Evolutionary conservation across 768 basidiomycete genomes (phyloP), one percentile per base, ranked within the genome.

Genomic region (Rhizopogon vulgaris): DNA sequence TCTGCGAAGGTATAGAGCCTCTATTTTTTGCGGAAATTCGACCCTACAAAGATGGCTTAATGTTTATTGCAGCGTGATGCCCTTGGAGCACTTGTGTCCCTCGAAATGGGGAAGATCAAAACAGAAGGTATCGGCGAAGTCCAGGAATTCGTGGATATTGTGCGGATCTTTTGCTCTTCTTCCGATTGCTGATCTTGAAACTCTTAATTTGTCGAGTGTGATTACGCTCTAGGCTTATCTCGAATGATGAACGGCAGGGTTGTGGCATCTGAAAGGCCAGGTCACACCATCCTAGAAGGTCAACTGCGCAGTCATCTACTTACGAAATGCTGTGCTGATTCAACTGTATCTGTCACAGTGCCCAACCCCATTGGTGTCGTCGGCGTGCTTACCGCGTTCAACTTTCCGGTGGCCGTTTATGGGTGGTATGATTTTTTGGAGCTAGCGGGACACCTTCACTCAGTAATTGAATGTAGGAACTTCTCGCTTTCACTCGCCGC

Each of bases 401-500:
- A 98, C 68, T 98, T 97, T 65, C 95, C 95, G 9, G 84, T 91
- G 39, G 93, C 93, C 32, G 91, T 94, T 40, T 92, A 90, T 67
- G 91, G 91, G 57, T 94, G 91, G 90, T 86, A 68, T 38, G 73
- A 60, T 37, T 54, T 38, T 34, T 25, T 39, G 51, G 15, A 12
- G 11, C 4, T 45, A 5, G 17, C 18, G 4, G 28, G 12, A 22
- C 12, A 22, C 18, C 30, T 30, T 15, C 7, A 45, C 43, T 45
- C 3, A 45, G 18, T 45, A 32, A 45, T 45, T 15, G 18, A 32
- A 45, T 32, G 18, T 61, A 93, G 94, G 94, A 97, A 97, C 68
- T 72, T 95, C 46, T 80, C 92, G 2, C 76, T 97, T 22, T 90
- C 93, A 4, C 71, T 97, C 52, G 86, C 90, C 2, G 87, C 89